Evolutionary conservation across 2,329 filamentous ascomycete species (phyloP).

Genomic region (Colletotrichum chrysophilum): DNA sequence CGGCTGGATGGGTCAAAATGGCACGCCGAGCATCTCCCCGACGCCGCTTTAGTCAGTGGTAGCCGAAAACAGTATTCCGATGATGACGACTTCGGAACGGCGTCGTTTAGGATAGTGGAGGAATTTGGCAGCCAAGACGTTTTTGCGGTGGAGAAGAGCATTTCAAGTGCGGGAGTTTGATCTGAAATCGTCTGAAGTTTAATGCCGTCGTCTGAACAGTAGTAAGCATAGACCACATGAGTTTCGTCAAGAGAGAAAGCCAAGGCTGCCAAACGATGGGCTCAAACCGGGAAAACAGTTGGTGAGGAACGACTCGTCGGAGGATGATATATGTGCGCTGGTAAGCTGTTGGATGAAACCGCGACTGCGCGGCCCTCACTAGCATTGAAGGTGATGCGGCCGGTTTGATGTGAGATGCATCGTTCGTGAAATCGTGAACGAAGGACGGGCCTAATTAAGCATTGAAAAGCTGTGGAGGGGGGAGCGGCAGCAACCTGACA

Average conservation of each 20-base stretch:
- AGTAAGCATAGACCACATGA: background rate
- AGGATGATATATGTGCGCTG: background rate
- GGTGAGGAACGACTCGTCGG: background rate
- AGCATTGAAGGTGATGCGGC: background rate
- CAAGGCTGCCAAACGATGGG: background rate
- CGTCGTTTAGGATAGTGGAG: background rate
- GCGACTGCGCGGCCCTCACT: background rate
- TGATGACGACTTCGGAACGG: background rate
- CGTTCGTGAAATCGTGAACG: background rate
- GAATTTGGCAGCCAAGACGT: background rate
- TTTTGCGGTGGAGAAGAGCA: background rate
- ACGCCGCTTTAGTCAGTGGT: background rate
- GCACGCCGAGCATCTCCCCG: background rate
- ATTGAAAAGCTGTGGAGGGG: background rate
- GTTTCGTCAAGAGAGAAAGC: background rate
- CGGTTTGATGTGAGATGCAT: background rate
- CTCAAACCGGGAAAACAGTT: background rate
- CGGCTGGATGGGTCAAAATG: background rate
- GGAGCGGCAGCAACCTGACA: constrained; percentile 3
- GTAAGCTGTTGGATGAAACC: background rate
- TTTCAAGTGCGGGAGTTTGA: background rate
- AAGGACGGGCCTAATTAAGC: background rate
- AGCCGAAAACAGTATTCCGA: background rate
- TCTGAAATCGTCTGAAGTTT: constrained; percentile 8
- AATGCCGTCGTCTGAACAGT: constrained; percentile 9